Percentiles rank a stretch among this genome's conserved stretches.
Conservation (phyloP, 257 asterid genomes). For the Solanum corneliomulleri region DNA sequence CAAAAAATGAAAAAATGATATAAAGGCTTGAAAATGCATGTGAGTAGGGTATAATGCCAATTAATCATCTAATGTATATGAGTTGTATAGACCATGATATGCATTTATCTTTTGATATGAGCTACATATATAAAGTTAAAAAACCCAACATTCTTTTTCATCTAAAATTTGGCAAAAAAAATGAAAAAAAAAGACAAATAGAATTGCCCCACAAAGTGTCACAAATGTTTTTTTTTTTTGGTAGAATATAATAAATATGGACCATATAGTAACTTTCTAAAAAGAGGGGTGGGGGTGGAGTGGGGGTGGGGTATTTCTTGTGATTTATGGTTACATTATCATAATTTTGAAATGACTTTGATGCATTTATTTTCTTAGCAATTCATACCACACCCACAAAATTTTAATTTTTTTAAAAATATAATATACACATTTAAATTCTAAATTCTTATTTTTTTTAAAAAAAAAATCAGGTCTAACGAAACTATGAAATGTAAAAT, state of each 20-base stretch:
- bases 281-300: neutral
- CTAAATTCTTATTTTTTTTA: neutral
- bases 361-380: neutral
- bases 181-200: neutral
- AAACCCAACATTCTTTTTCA: neutral
- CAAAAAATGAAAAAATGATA: neutral
- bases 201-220: neutral
- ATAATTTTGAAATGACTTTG: neutral
- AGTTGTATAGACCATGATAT: constrained; percentile 2
- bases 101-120: neutral
- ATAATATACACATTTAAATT: neutral
- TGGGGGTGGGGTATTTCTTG: neutral
- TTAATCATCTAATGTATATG: neutral
- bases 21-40: neutral
- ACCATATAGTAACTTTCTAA: neutral
- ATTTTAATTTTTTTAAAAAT: neutral
- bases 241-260: neutral
- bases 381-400: neutral
- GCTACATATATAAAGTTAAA: neutral
- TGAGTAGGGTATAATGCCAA: neutral
- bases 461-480: neutral
- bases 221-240: neutral
- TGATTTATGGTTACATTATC: neutral
- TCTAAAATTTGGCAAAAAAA: neutral
- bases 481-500: neutral